A percentile compares a stretch with the other conserved stretches of the same genome.
Conservation (phyloP, 768 basidiomycete species). For the Rhodocollybia butyracea region DNA sequence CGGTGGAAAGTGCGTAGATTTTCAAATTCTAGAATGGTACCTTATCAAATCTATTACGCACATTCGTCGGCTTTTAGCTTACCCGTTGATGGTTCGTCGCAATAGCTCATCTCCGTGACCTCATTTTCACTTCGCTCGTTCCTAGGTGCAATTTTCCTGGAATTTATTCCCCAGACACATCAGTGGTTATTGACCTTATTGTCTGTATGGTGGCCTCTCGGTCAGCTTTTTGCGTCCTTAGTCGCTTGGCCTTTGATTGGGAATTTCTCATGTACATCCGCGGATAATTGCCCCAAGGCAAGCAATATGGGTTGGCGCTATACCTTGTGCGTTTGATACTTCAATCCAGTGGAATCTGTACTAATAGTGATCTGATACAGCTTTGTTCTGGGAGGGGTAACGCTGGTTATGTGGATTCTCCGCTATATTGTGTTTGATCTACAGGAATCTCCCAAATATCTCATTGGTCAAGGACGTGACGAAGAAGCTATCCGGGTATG, state of each 20-base stretch:
- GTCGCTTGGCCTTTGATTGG: constrained; percentile 54
- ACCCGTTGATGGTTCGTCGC: constrained; percentile 47
- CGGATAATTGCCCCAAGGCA: constrained; percentile 40
- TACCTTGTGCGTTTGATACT: constrained; percentile 34
- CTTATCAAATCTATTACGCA: constrained; percentile 13
- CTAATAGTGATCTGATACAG: constrained; percentile 17
- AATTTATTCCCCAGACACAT: constrained; percentile 40
- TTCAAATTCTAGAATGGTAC: constrained; percentile 9
- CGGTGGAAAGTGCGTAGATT: constrained; percentile 46
- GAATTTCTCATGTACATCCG: constrained; percentile 47
- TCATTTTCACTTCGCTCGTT: not conserved
- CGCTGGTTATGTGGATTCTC: constrained; percentile 48
- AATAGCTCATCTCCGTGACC: not conserved
- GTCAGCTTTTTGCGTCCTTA: constrained; percentile 35
- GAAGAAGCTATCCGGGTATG: constrained; percentile 47
- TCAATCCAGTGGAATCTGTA: not conserved
- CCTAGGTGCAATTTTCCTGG: constrained; percentile 40
- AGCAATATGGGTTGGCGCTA: constrained; percentile 66
- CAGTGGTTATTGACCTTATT: constrained; percentile 15
- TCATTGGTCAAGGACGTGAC: constrained; percentile 54
- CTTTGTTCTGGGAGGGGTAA: constrained; percentile 44
- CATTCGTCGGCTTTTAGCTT: constrained; percentile 26
- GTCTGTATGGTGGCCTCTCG: constrained; percentile 10
- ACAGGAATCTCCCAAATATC: constrained; percentile 61
- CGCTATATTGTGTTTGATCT: constrained; percentile 58